A percentile compares a stretch with the other conserved stretches of the same genome.
Evolutionary conservation across 2,329 filamentous ascomycete species (phyloP).

Genomic region (Trichoderma asperellum): DNA sequence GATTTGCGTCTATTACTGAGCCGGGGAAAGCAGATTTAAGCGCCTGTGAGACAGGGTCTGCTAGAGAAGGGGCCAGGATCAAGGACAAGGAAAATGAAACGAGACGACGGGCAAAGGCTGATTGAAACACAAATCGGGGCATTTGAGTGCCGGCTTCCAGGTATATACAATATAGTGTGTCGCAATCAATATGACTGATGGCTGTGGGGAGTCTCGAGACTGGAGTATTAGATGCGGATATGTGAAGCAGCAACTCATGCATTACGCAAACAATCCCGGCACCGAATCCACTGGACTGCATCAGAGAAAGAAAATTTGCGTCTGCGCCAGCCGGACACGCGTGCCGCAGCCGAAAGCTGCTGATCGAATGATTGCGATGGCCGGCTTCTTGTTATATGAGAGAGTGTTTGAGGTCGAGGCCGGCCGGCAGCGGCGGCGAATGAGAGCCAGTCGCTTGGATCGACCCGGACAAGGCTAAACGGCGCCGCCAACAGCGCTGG

Average conservation of each 20-base stretch:
- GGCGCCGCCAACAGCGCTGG: neutral
- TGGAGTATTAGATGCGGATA: neutral
- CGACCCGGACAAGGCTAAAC: slow-evolving; percentile 15
- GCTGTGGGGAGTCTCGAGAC: neutral
- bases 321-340: neutral
- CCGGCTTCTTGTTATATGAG: neutral
- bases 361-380: neutral
- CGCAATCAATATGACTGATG: neutral
- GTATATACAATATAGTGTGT: neutral
- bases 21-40: slow-evolving; percentile 9
- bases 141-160: neutral
- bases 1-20: slow-evolving; percentile 2
- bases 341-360: neutral
- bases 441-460: slow-evolving; percentile 28
- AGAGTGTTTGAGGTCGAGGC: neutral
- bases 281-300: neutral
- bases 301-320: neutral
- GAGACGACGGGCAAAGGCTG: neutral
- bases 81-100: neutral
- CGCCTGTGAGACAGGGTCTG: neutral
- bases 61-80: neutral
- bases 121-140: neutral
- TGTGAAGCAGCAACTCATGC: neutral
- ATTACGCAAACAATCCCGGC: neutral
- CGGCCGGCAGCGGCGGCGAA: slow-evolving; percentile 12